phyloP scores from a whole-genome alignment of 2,329 filamentous ascomycete species.

The Leptographium procerum region DNA sequence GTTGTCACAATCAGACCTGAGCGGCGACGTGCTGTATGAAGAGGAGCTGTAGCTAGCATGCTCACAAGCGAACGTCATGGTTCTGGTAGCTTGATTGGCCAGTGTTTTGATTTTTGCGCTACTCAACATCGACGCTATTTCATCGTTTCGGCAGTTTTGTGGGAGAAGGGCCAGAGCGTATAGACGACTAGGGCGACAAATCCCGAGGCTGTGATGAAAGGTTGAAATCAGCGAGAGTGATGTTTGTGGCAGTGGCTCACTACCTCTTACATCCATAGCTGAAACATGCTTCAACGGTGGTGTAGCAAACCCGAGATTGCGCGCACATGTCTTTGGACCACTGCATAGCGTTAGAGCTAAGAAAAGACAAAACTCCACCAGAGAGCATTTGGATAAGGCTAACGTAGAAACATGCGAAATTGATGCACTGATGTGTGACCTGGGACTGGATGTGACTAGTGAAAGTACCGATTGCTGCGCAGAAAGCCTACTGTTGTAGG shows the following conservation, averaged over 20 bases:
- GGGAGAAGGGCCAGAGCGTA: no score
- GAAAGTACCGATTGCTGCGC: background rate
- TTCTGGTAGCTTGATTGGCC: background rate
- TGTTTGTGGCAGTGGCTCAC: no score
- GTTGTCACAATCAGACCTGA: conserved; percentile 1
- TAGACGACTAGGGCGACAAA: no score
- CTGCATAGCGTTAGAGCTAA: background rate
- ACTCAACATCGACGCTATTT: background rate
- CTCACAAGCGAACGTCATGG: conserved; percentile 1
- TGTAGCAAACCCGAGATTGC: no score
- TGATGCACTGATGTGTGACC: background rate
- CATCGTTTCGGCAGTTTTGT: no score
- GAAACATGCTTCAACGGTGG: no score
- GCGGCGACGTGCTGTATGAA: conserved; percentile 11
- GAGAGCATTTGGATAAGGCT: background rate
- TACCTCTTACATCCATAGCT: no score
- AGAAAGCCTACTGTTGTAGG: background rate
- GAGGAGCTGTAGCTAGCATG: conserved; percentile 10
- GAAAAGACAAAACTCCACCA: background rate
- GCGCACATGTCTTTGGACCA: no score
- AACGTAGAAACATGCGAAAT: background rate
- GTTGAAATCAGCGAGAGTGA: no score
- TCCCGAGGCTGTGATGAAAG: no score
- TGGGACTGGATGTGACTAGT: background rate
- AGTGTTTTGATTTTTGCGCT: no score